A percentile compares a stretch with the other conserved stretches of the same genome.
Conservation (phyloP, 2,329 filamentous ascomycete genomes). For the Aspergillus phoenicis region DNA sequence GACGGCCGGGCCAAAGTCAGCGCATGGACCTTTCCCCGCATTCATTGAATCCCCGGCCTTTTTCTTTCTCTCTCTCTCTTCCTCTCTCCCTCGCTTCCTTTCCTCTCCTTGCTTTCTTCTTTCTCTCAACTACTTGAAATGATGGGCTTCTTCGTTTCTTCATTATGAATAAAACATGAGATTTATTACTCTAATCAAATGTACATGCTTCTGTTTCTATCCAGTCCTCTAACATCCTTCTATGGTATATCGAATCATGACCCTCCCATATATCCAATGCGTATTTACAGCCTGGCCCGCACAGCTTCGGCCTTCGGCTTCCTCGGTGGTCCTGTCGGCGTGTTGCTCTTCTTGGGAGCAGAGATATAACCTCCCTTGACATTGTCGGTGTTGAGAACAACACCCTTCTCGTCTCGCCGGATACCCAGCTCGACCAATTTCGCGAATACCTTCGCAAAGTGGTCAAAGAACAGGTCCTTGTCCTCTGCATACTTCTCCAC, state of each 20-base stretch:
- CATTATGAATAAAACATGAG: not conserved
- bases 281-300: conserved; percentile 32
- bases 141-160: not conserved
- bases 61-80: not conserved
- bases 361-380: conserved; percentile 58
- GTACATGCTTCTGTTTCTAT: conserved; percentile 11
- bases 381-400: conserved; percentile 60
- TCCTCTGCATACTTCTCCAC: conserved; percentile 63
- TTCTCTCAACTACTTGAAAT: not conserved
- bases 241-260: conserved; percentile 5
- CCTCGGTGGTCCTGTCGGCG: conserved; percentile 30
- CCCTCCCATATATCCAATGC: not conserved
- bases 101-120: not conserved
- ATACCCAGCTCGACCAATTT: conserved; percentile 66
- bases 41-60: conserved; percentile 6
- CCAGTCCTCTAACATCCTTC: conserved; percentile 8
- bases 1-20: conserved; percentile 8
- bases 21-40: conserved; percentile 14
- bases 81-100: not conserved
- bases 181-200: conserved; percentile 6
- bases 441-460: conserved; percentile 61
- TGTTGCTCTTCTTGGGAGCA: conserved; percentile 59
- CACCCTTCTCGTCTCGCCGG: conserved; percentile 55
- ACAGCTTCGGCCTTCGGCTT: conserved; percentile 21
- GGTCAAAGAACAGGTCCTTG: conserved; percentile 63